phyloP scores from a whole-genome alignment of 2,329 filamentous ascomycete genomes.

The Cladosporium sp. region DNA sequence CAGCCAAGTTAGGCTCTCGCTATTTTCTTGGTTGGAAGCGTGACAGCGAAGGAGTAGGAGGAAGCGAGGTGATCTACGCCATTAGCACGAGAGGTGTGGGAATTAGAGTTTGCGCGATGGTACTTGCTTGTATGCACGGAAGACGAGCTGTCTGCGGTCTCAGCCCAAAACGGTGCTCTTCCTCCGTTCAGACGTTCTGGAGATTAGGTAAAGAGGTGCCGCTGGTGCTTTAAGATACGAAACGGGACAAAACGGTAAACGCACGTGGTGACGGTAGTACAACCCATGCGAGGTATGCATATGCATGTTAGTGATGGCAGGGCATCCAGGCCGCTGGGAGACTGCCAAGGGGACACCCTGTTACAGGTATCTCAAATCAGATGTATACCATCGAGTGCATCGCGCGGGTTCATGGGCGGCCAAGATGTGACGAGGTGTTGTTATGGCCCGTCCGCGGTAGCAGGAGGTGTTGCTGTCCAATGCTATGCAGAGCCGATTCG shows the following conservation, averaged over 20 bases:
- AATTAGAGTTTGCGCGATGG: not conserved
- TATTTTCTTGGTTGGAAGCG: not conserved
- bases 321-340: not conserved
- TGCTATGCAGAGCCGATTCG: not conserved
- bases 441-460: not conserved
- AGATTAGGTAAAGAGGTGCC: not conserved
- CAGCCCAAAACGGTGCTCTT: not conserved
- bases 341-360: not conserved
- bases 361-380: not conserved
- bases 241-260: not conserved
- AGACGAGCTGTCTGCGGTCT: not conserved
- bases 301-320: not conserved
- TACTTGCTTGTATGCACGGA: not conserved
- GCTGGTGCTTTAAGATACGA: not conserved
- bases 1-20: not conserved
- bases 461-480: not conserved
- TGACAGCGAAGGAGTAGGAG: not conserved
- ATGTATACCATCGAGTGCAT: not conserved
- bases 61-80: not conserved
- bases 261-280: not conserved
- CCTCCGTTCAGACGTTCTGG: not conserved
- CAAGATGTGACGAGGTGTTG: not conserved
- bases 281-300: not conserved
- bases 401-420: not conserved
- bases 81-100: constrained; percentile 2